phyloP scores from a whole-genome alignment of 2,329 filamentous ascomycete species.

The Fusarium citri region DNA sequence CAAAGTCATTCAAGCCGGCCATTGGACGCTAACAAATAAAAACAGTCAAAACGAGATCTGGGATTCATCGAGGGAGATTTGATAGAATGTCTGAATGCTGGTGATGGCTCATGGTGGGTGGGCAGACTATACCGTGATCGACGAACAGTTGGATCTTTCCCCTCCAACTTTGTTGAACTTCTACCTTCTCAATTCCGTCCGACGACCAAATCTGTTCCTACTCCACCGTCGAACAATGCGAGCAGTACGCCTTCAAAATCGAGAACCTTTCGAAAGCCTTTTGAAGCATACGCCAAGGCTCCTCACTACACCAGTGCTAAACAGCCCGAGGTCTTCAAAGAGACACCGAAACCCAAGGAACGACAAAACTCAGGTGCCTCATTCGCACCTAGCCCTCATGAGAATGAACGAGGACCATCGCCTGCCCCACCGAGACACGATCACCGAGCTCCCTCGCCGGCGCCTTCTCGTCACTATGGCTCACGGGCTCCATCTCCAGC shows the following conservation, averaged over 20 bases:
- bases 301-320: slow-evolving; percentile 74
- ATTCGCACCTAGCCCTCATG: slow-evolving; percentile 43
- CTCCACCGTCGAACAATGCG: slow-evolving; percentile 66
- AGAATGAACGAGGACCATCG: slow-evolving; percentile 42
- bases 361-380: slow-evolving; percentile 58
- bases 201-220: slow-evolving; percentile 69
- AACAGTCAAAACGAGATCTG: slow-evolving; percentile 86
- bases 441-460: slow-evolving; percentile 48
- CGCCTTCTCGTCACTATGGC: slow-evolving; percentile 46
- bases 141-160: slow-evolving; percentile 91
- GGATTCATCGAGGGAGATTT: slow-evolving; percentile 98
- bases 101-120: slow-evolving; percentile 99
- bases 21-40: slow-evolving; percentile 36
- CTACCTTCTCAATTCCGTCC: slow-evolving; percentile 88
- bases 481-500: slow-evolving; percentile 49
- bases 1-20: not conserved
- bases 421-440: slow-evolving; percentile 39
- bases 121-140: slow-evolving; percentile 89
- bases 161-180: slow-evolving; percentile 96
- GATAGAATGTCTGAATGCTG: slow-evolving; percentile 97
- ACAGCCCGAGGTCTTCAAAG: slow-evolving; percentile 67
- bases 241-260: slow-evolving; percentile 67
- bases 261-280: slow-evolving; percentile 73
- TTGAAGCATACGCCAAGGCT: slow-evolving; percentile 74
- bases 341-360: slow-evolving; percentile 54